Base-by-base conservation (phyloP, 2,329 filamentous ascomycete genomes). In the Coleophoma crateriformis region DNA sequence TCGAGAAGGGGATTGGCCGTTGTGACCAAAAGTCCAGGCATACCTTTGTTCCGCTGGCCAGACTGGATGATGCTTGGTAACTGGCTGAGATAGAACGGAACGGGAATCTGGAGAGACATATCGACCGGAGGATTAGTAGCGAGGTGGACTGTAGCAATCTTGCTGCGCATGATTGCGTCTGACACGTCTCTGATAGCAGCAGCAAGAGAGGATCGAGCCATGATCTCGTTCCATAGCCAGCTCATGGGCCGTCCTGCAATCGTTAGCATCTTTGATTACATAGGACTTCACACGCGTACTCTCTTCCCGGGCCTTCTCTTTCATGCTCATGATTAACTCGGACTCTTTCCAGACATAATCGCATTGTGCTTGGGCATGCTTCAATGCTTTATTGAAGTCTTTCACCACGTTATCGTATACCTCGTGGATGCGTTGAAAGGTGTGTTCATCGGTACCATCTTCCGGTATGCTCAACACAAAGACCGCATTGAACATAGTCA, bases 401-500 rank as follows among this genome's bases (percentile, higher is more conserved):
- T 91, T 94, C 55, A 91, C 86, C 37, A 97, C 85, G 65, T 96
- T 88, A 48, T 88, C 78, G 66, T 96, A 96, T 64, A 96, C 84
- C 55, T 95, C 88, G 40, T 86, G 80, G 42, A 95, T 73, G 12
- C 80, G 73, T 62, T 73, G 79, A 76, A 27, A 32, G 14, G 41
- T 44, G 50, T 88, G 87, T 56, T 87, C 84, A 63, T 96, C 88
- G 13, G 41, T 44, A 12, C 41, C 41, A 50, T 91, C 75, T 47
- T 85, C 82, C 45, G 85, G 85, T 3, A 90, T 88, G 57, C 89
- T 87, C 56, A 96, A 73, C 46, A 96, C 88, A 66, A 97, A 97
- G 20, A 97, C 90, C 11, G 96, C 80, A 66, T 96, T 95, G 70
- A 99, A 99, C 92, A 97, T 97, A 54, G 85, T 90, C 88, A 97